Percentiles rank a stretch among this genome's conserved stretches.
Evolutionary conservation across 1,284 basidiomycete genomes (phyloP).

Genomic region (Marasmius oreades): DNA sequence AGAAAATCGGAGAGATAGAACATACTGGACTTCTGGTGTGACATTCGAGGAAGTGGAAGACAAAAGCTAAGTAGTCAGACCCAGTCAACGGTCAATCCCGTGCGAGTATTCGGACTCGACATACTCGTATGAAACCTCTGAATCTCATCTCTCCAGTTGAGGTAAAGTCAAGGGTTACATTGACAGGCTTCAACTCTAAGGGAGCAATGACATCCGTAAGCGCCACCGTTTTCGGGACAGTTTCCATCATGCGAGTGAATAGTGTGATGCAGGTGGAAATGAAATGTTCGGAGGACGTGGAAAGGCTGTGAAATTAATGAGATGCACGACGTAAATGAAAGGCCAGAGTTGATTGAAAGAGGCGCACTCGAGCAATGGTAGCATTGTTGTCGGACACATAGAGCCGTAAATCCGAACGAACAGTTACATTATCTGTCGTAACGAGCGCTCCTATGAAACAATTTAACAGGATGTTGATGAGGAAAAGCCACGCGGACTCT

Average conservation of each 20-base stretch:
- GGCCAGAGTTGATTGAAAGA: neutral
- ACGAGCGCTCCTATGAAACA: constrained; percentile 13
- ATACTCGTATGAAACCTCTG: constrained; percentile 10
- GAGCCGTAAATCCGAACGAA: constrained; percentile 17
- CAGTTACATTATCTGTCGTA: constrained; percentile 17
- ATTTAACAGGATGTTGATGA: neutral
- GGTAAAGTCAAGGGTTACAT: constrained; percentile 6
- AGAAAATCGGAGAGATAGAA: neutral
- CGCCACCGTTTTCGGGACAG: constrained; percentile 19
- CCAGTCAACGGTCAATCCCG: neutral
- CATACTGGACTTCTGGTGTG: neutral
- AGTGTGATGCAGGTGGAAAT: constrained; percentile 17
- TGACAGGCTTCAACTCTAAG: constrained; percentile 20
- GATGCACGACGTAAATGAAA: neutral
- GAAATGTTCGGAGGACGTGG: constrained; percentile 1
- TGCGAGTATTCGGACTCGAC: neutral
- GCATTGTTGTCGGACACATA: constrained; percentile 21
- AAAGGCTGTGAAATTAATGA: constrained; percentile 1
- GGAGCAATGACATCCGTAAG: constrained; percentile 21
- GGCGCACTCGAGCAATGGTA: constrained; percentile 19
- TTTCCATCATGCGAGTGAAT: constrained; percentile 24
- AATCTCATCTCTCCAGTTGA: constrained; percentile 1
- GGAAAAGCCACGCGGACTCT: neutral
- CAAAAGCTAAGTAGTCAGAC: neutral
- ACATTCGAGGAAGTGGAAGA: neutral